A percentile compares a stretch with the other conserved stretches of the same genome.
Conservation (phyloP, 257 asterid genomes). For the Nicotiana sylvestris region DNA sequence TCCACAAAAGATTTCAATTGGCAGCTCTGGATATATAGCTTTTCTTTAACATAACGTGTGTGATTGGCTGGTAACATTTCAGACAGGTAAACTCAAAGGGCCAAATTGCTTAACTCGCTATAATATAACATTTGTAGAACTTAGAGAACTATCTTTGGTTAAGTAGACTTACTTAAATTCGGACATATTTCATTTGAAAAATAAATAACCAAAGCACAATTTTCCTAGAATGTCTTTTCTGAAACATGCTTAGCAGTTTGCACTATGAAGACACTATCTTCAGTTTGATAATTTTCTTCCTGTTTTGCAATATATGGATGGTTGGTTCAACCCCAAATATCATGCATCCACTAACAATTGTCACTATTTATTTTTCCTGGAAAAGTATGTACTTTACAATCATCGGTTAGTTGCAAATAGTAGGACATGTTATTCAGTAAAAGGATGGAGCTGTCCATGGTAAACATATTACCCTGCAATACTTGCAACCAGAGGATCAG, state of each 20-base stretch:
- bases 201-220: background rate
- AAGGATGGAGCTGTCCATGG: background rate
- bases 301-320: background rate
- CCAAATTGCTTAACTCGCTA: background rate
- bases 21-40: background rate
- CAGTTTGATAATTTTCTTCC: background rate
- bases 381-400: too few species aligned
- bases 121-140: background rate
- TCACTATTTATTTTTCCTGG: background rate
- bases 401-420: background rate
- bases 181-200: background rate
- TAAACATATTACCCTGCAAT: constrained; percentile 59
- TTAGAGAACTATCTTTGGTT: background rate
- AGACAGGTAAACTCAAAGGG: background rate
- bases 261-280: background rate
- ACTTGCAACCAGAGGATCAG: constrained; percentile 78
- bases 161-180: background rate
- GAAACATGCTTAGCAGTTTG: background rate
- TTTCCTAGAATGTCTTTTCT: background rate
- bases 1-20: background rate
- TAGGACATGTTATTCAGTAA: background rate
- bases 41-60: background rate
- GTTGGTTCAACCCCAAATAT: background rate
- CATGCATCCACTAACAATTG: background rate
- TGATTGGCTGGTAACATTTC: background rate